phyloP scores from a whole-genome alignment of 768 basidiomycete species.

The Psilocybe subaeruginosa region DNA sequence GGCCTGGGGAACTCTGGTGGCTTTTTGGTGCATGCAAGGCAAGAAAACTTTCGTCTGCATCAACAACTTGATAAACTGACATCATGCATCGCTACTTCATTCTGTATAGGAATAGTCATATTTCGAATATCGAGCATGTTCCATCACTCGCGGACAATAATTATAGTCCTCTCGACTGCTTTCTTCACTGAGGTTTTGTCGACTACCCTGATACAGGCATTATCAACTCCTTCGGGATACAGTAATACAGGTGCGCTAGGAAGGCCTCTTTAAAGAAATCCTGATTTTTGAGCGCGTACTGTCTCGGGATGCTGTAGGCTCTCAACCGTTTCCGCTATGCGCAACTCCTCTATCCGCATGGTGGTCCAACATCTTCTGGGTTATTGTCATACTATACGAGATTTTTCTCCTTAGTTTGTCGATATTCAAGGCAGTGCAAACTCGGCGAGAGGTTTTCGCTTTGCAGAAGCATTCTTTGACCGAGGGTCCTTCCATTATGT shows the following conservation, averaged over 20 bases:
- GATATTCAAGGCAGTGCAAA: background rate
- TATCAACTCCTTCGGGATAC: background rate
- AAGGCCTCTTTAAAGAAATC: background rate
- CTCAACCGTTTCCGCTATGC: background rate
- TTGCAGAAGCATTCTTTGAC: background rate
- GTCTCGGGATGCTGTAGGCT: background rate
- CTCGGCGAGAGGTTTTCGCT: background rate
- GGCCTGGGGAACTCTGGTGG: background rate
- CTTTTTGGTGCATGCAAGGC: conserved; percentile 6
- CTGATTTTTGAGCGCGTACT: background rate
- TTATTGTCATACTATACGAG: background rate
- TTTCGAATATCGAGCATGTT: conserved; percentile 12
- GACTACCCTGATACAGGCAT: background rate
- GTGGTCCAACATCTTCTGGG: conserved; percentile 9
- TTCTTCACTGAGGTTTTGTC: conserved; percentile 1
- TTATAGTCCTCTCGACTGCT: background rate
- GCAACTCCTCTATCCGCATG: background rate
- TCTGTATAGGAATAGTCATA: background rate
- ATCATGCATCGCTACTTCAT: too few species aligned
- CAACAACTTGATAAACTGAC: too few species aligned
- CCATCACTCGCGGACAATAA: background rate
- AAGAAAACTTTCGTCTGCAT: background rate
- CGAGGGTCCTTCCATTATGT: conserved; percentile 1
- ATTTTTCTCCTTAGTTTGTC: background rate
- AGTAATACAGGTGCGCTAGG: background rate